A percentile compares a stretch with the other conserved stretches of the same genome.
phyloP scores from a whole-genome alignment of 23 red algal species.

The Gracilaria gracilis region DNA sequence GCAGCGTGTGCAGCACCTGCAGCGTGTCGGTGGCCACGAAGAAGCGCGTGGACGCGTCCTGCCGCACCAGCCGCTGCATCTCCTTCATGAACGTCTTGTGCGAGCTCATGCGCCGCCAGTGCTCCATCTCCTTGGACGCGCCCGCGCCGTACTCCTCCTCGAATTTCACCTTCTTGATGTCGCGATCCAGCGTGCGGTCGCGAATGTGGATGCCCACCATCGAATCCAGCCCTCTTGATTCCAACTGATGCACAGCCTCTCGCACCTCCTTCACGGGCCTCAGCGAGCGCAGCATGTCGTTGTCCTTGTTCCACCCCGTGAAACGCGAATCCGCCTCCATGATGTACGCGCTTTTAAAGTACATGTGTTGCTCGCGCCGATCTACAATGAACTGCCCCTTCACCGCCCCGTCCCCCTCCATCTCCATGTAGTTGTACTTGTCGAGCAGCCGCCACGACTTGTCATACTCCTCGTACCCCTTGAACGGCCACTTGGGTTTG shows the following conservation, averaged over 20 bases:
- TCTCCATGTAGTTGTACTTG: slow-evolving; percentile 88
- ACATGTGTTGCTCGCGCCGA: slow-evolving; percentile 68
- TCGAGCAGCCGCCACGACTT: slow-evolving; percentile 42
- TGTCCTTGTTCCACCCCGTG: slow-evolving; percentile 72
- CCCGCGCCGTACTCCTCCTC: slow-evolving; percentile 60
- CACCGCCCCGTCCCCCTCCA: slow-evolving; percentile 71
- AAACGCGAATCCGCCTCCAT: slow-evolving; percentile 59
- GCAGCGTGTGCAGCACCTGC: slow-evolving; percentile 43
- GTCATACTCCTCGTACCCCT: slow-evolving; percentile 61
- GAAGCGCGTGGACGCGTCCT: slow-evolving; percentile 42
- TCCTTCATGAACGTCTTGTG: slow-evolving; percentile 34
- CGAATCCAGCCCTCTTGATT: slow-evolving; percentile 1
- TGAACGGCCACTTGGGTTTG: slow-evolving; percentile 60
- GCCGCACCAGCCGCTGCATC: slow-evolving; percentile 48
- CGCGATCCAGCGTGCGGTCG: slow-evolving; percentile 67
- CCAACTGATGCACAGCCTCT: not conserved
- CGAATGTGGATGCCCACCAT: slow-evolving; percentile 83
- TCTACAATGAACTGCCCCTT: slow-evolving; percentile 73
- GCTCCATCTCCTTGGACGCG: slow-evolving; percentile 67
- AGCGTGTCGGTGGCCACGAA: slow-evolving; percentile 77
- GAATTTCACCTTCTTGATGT: slow-evolving; percentile 73
- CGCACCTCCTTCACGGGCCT: slow-evolving; percentile 48
- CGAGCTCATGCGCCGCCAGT: slow-evolving; percentile 62
- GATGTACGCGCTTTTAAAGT: slow-evolving; percentile 83
- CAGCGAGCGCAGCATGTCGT: slow-evolving; percentile 66